phyloP scores from a whole-genome alignment of 495 filamentous ascomycete species.

The Annulohypoxylon maeteangense region DNA sequence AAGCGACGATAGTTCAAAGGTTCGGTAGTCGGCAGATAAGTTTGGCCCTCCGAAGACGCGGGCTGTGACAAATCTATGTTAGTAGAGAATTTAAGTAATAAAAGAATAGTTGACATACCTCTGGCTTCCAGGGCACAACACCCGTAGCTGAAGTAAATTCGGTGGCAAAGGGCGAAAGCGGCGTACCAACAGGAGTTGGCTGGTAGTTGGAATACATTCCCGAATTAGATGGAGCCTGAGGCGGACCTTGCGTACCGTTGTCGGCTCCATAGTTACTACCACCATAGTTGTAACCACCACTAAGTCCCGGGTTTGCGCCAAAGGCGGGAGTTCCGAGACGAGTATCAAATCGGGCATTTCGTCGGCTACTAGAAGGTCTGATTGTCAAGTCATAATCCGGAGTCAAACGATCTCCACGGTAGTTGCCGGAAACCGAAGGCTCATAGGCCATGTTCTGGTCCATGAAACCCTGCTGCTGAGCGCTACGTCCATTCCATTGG shows the following conservation, averaged over 20 bases:
- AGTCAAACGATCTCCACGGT: constrained; percentile 58
- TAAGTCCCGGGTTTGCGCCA: constrained; percentile 30
- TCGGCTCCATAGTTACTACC: constrained; percentile 52
- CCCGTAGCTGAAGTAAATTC: constrained; percentile 72
- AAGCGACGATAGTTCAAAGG: constrained; percentile 97
- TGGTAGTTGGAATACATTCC: constrained; percentile 71
- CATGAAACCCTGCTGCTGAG: constrained; percentile 47
- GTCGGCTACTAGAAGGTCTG: constrained; percentile 49
- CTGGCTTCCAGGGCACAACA: constrained; percentile 59
- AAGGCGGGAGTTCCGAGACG: constrained; percentile 44
- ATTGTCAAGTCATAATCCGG: constrained; percentile 58
- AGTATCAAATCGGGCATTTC: constrained; percentile 57
- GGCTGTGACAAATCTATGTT: constrained; percentile 47
- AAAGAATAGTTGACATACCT: constrained; percentile 53
- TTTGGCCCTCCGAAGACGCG: constrained; percentile 68
- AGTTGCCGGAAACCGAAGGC: constrained; percentile 47
- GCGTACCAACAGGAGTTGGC: constrained; percentile 77
- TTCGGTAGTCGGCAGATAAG: constrained; percentile 86
- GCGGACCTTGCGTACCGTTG: constrained; percentile 42
- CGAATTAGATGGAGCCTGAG: constrained; percentile 51
- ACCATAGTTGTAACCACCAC: constrained; percentile 31
- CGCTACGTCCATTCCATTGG: constrained; percentile 54
- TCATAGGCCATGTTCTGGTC: constrained; percentile 47
- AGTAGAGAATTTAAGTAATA: not conserved
- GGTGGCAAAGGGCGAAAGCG: constrained; percentile 84